phyloP scores from a whole-genome alignment of 768 basidiomycete genomes.

The Boletus reticulatus region DNA sequence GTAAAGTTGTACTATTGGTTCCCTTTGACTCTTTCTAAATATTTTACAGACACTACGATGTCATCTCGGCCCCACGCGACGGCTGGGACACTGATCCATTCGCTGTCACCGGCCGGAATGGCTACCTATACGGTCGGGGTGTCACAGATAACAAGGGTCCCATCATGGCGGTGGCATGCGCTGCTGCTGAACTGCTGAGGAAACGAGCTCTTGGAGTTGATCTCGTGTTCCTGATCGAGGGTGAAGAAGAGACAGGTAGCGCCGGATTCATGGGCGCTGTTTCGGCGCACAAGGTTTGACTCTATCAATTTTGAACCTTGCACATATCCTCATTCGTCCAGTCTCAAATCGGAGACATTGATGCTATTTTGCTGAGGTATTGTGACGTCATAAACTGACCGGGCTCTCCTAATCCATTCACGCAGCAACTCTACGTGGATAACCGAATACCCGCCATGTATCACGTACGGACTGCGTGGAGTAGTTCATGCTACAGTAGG shows the following conservation, averaged over 20 bases:
- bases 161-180: constrained; percentile 86
- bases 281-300: constrained; percentile 62
- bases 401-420: not conserved
- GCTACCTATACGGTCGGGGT: constrained; percentile 88
- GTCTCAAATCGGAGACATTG: constrained; percentile 82
- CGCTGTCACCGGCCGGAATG: constrained; percentile 75
- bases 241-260: constrained; percentile 96
- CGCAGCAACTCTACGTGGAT: constrained; percentile 97
- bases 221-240: constrained; percentile 88
- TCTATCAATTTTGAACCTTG: not conserved
- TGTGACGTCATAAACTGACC: not conserved
- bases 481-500: constrained; percentile 86
- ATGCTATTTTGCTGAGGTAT: constrained; percentile 86
- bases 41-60: constrained; percentile 82
- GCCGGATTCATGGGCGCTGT: constrained; percentile 81
- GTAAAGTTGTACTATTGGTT: constrained; percentile 33
- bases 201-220: constrained; percentile 78
- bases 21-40: not conserved
- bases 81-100: constrained; percentile 89
- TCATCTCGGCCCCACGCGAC: constrained; percentile 74
- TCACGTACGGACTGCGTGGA: constrained; percentile 93
- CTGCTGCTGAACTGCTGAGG: constrained; percentile 77
- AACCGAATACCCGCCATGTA: constrained; percentile 85
- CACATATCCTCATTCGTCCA: constrained; percentile 28
- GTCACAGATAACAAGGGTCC: constrained; percentile 97